These are phyloP conservation scores for Cutaneotrichosporon daszewskae DNA, from an alignment of 1,284 basidiomycete species.

Conservation along the genomic window DNA sequence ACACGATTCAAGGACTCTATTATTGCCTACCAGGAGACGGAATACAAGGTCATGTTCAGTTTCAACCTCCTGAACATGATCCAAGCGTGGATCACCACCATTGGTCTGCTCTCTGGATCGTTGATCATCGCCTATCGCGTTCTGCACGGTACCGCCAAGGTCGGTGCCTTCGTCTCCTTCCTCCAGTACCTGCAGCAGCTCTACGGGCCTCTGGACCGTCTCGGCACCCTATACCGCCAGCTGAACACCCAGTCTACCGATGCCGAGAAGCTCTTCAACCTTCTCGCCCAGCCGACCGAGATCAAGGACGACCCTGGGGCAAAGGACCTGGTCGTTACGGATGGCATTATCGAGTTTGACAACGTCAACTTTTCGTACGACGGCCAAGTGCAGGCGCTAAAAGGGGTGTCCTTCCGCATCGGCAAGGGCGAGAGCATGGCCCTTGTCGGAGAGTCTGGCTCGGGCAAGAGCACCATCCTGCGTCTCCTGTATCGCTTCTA, in stretches of 20 bases:
- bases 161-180: slow-evolving; percentile 95
- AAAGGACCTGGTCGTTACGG: slow-evolving; percentile 63
- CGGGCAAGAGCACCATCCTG: slow-evolving; percentile 93
- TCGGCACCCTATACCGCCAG: slow-evolving; percentile 92
- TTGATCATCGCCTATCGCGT: slow-evolving; percentile 90
- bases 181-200: slow-evolving; percentile 96
- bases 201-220: slow-evolving; percentile 86
- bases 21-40: slow-evolving; percentile 78
- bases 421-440: slow-evolving; percentile 94
- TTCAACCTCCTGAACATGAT: slow-evolving; percentile 87
- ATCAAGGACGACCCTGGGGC: slow-evolving; percentile 67
- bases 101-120: slow-evolving; percentile 85
- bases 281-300: slow-evolving; percentile 77
- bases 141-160: slow-evolving; percentile 78
- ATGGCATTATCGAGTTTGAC: slow-evolving; percentile 88
- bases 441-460: slow-evolving; percentile 91
- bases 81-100: slow-evolving; percentile 89
- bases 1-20: slow-evolving; percentile 83
- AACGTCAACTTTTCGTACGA: slow-evolving; percentile 88
- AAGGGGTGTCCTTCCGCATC: slow-evolving; percentile 77
- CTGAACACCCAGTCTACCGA: slow-evolving; percentile 89
- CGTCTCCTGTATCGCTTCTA: slow-evolving; percentile 93
- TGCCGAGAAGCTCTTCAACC: slow-evolving; percentile 89
- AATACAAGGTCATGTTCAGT: slow-evolving; percentile 85
- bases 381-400: slow-evolving; percentile 79